Evolutionary conservation across 345 rosid species (phyloP), one percentile per base, ranked within the genome.

Genomic region (Leavenworthia alabamica): DNA sequence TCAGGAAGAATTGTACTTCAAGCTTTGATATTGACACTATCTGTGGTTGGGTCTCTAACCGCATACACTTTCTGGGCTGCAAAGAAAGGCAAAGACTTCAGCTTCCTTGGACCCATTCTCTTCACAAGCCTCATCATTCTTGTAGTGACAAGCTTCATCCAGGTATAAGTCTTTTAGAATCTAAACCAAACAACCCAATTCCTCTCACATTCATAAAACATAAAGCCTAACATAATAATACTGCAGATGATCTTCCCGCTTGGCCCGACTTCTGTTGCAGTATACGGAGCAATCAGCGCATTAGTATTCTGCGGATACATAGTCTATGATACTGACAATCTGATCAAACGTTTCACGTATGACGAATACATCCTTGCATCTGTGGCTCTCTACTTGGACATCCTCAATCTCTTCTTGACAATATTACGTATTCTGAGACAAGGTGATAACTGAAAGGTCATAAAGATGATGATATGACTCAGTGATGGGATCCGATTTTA

Each of bases 41-140:
- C 86, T 4, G 95, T 92, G 74, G 98, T 89, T 7, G 77, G 54
- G 19, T 80, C 95, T 53, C 75, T 89, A 46, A 89, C 98, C 31
- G 98, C 77, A 4, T 92, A 92, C 78, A 86, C 98, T 58, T 92
- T 92, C 89, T 92, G 96, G 97, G 98, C 98, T 13, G 66, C 98
- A 11, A 92, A 82, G 96, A 92, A 79, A 66, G 98, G 98, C 70
- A 79, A 85, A 74, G 98, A 92, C 66, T 92, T 92, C 72, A 85
- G 93, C 73, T 89, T 76, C 70, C 82, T 92, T 48, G 94, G 89
- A 73, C 98, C 97, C 29, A 78, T 92, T 68, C 69, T 92, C 46
- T 92, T 92, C 86, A 92, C 97, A 41, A 69, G 89, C 62, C 96
- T 89, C 54, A 56, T 83, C 36, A 77, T 89, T 54, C 95, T 92